These are phyloP conservation scores for Corchorus capsularis DNA, from an alignment of 345 rosid species.

Conservation along the genomic window DNA sequence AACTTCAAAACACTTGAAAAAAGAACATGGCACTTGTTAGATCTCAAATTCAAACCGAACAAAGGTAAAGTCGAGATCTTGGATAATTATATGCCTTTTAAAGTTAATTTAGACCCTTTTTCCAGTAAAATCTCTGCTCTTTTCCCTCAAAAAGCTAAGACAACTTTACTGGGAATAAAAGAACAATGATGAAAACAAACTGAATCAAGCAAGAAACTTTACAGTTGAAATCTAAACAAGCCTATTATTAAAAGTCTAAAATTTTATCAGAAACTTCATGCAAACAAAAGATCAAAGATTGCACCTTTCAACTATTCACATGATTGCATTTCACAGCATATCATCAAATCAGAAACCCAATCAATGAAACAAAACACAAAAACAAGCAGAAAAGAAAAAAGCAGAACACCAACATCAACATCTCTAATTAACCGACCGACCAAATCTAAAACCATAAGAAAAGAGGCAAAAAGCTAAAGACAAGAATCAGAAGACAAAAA, in stretches of 20 bases:
- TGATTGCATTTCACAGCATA: neutral
- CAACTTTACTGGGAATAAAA: neutral
- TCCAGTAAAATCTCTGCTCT: too few relatives aligned
- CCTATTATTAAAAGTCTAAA: neutral
- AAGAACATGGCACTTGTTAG: neutral
- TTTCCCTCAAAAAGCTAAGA: neutral
- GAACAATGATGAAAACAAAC: neutral
- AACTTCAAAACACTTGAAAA: neutral
- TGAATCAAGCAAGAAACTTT: neutral
- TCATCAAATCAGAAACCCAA: neutral
- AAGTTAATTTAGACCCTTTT: too few relatives aligned
- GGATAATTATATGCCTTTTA: neutral
- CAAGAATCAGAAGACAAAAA: neutral
- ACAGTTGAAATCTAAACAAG: neutral
- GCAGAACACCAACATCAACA: neutral
- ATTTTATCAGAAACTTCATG: neutral
- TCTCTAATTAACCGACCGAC: neutral
- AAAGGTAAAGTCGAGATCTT: neutral
- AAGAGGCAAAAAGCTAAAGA: neutral
- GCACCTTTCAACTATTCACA: neutral
- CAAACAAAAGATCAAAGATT: neutral
- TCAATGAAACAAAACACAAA: neutral
- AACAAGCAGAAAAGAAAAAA: neutral
- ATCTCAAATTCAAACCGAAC: neutral
- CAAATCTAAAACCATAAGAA: neutral